Evolutionary conservation across 1,284 basidiomycete genomes (phyloP).

Genomic region (Mrakiaceae sp.): DNA sequence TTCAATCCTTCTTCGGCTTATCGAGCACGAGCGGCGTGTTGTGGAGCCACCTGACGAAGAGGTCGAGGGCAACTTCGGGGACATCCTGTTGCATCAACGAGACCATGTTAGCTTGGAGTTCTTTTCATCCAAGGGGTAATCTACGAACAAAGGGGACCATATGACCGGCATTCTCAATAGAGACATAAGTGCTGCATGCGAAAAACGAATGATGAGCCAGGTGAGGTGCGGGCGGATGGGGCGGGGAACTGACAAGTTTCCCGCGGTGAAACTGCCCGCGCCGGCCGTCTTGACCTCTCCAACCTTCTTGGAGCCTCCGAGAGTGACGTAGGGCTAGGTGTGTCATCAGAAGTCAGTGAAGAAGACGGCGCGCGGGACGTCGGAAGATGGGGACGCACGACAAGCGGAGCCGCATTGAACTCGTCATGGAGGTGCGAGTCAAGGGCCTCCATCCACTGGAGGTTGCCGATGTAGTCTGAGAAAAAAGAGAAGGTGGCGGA

Average conservation of each 20-base stretch:
- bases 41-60: constrained; percentile 36
- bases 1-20: constrained; percentile 1
- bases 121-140: not conserved
- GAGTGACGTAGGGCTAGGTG: constrained; percentile 45
- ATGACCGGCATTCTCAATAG: constrained; percentile 61
- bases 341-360: too few relatives aligned
- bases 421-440: constrained; percentile 41
- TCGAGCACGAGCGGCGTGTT: constrained; percentile 11
- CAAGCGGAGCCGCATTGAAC: constrained; percentile 44
- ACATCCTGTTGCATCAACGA: constrained; percentile 43
- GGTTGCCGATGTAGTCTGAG: constrained; percentile 47
- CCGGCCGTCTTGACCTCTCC: constrained; percentile 45
- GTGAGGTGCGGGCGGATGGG: too few relatives aligned
- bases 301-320: constrained; percentile 29
- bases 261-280: constrained; percentile 45
- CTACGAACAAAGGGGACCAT: constrained; percentile 40
- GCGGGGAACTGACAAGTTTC: constrained; percentile 41
- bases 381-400: too few relatives aligned
- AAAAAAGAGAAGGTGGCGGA: constrained; percentile 45
- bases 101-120: too few relatives aligned
- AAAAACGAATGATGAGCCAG: too few relatives aligned
- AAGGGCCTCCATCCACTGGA: constrained; percentile 54
- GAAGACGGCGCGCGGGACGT: too few relatives aligned
- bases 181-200: constrained; percentile 46
- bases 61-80: constrained; percentile 55